phyloP scores from a whole-genome alignment of 2,329 filamentous ascomycete species.

The Botrytis sinoallii region DNA sequence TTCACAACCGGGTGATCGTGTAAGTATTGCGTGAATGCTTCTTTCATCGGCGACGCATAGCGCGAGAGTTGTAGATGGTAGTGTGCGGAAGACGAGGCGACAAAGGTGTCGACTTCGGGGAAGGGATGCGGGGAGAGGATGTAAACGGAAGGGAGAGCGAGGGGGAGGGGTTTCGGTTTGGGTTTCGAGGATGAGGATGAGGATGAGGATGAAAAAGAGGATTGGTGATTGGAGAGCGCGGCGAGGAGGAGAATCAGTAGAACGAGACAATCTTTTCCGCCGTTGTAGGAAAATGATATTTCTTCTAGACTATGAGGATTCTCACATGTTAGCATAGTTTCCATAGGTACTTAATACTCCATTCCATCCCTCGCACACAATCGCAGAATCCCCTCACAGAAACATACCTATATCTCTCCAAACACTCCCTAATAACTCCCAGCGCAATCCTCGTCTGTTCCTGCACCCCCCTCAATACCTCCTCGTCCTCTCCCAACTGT shows the following conservation, averaged over 20 bases:
- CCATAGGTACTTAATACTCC: constrained; percentile 5
- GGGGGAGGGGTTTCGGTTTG: constrained; percentile 38
- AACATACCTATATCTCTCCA: constrained; percentile 68
- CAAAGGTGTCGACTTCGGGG: constrained; percentile 80
- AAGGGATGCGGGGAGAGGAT: constrained; percentile 85
- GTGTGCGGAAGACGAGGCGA: constrained; percentile 57
- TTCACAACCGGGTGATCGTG: constrained; percentile 59
- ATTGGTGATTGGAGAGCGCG: constrained; percentile 36
- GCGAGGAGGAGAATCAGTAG: constrained; percentile 79
- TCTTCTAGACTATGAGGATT: constrained; percentile 59
- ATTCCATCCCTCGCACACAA: background rate
- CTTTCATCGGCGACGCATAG: constrained; percentile 76
- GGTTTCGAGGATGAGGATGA: constrained; percentile 14
- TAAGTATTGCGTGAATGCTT: constrained; percentile 76
- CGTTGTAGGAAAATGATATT: constrained; percentile 91
- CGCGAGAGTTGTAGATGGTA: constrained; percentile 77
- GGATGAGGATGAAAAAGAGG: constrained; percentile 37
- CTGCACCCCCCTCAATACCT: constrained; percentile 51
- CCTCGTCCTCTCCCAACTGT: constrained; percentile 25
- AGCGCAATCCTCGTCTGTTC: constrained; percentile 70
- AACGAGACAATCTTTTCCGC: constrained; percentile 95
- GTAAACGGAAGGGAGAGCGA: constrained; percentile 73
- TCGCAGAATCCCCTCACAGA: background rate
- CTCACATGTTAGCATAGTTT: background rate
- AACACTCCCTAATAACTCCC: constrained; percentile 69